Base-by-base conservation (phyloP, 441 rosid genomes). In the Macaranga tanarius region DNA sequence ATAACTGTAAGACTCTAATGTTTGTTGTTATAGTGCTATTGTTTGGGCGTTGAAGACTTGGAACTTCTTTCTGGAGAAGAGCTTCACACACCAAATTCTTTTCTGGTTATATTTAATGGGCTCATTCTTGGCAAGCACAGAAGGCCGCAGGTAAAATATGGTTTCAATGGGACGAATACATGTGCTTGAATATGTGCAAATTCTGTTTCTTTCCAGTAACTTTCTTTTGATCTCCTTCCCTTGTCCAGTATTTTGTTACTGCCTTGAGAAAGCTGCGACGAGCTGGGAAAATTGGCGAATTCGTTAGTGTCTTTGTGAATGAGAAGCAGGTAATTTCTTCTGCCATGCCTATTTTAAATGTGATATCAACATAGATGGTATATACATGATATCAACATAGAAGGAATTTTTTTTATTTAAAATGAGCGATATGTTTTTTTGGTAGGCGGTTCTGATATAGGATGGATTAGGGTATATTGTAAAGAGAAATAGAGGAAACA, bases 111-210 rank as follows among this genome's bases (percentile, higher is more conserved):
- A 72, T 72, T 90, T 45, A 95, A 95, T 76, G 99, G 99, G 78
- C 90, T 89, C 68, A 93, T 95, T 72, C 92, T 93, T 73, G 99
- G 99, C 73, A 95, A 93, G 83, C 98, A 93, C 77, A 85, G 92
- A 76, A 88, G 87, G 83, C 99, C 99, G 44, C 97, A 87, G 92
- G 99, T 92, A 86, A 59, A 47, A 6, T 42, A 17, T 10, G 56
- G 62, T 75, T 60, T 71, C 45, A 7, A 25, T 67, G 28, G 34
- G 62, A 31, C 59, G 54, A 31, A 20, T 34, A n/a, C 17, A 48
- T 28, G 28, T n/a, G 3, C 38, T 34, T 34, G 2, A 75, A 26
- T 65, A 22, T 62, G 22, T 58, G 50, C n/a, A 67, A 51, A 23
- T 51, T 70, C 20, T 79, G 63, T 62, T 38, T 58, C 64, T 70